These are phyloP conservation scores for Picea abies DNA, from an alignment of 83 land plant species.

Conservation along the genomic window DNA sequence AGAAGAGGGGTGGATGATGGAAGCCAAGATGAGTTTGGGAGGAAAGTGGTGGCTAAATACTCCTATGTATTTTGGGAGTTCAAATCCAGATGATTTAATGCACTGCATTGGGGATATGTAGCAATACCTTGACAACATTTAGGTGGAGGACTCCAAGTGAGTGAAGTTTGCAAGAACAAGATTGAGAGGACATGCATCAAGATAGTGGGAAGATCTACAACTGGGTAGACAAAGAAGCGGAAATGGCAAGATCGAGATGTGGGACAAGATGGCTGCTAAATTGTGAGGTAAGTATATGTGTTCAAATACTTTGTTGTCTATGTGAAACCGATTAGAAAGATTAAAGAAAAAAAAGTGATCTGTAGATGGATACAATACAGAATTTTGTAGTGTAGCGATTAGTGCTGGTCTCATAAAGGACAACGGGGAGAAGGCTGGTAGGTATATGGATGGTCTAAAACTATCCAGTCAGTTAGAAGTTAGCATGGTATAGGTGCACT, in stretches of 20 bases:
- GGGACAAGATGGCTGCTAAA: neutral
- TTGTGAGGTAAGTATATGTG: neutral
- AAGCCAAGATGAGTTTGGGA: neutral
- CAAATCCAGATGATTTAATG: neutral
- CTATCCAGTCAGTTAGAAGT: neutral
- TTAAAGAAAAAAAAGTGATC: neutral
- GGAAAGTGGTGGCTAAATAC: neutral
- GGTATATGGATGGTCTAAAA: neutral
- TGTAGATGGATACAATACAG: neutral
- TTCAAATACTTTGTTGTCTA: neutral
- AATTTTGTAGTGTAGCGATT: neutral
- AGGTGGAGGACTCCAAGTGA: neutral
- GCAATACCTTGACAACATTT: neutral
- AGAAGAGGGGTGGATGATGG: neutral
- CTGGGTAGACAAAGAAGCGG: neutral
- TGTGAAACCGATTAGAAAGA: too few relatives aligned
- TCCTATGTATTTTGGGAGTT: neutral
- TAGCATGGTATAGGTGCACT: neutral
- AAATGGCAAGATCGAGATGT: neutral
- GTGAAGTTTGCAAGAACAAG: neutral
- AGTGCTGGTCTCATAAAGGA: neutral
- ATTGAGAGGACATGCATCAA: neutral
- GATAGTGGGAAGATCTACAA: neutral
- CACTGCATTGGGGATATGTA: neutral
- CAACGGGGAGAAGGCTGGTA: neutral